Conservation (phyloP, 2,329 filamentous ascomycete genomes). For the Tolypocladium nubicola region DNA sequence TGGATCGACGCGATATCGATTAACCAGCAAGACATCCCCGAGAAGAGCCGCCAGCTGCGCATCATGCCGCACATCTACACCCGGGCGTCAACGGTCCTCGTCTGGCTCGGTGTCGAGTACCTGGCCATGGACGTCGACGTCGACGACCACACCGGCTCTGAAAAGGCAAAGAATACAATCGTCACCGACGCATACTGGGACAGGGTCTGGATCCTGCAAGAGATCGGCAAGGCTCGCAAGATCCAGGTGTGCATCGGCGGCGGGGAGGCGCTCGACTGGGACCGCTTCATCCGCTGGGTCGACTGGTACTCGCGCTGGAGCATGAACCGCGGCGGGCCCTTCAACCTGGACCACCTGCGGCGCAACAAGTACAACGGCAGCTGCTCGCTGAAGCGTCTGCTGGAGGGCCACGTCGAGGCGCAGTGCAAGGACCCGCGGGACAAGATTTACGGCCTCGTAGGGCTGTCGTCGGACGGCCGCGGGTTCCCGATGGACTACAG, state of each 20-base stretch:
- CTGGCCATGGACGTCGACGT: background rate
- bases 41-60: slow-evolving; percentile 8
- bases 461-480: slow-evolving; percentile 8
- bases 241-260: slow-evolving; percentile 5
- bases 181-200: slow-evolving; percentile 7
- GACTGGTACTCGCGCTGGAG: background rate
- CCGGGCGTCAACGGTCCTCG: slow-evolving; percentile 6
- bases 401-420: slow-evolving; percentile 4
- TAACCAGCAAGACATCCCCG: slow-evolving; percentile 8
- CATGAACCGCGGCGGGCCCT: slow-evolving; percentile 2
- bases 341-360: slow-evolving; percentile 4
- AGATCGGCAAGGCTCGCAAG: slow-evolving; percentile 7
- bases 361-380: slow-evolving; percentile 6
- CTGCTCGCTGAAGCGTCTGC: slow-evolving; percentile 5
- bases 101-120: slow-evolving; percentile 8
- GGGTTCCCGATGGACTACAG: slow-evolving; percentile 12
- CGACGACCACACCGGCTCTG: background rate
- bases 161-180: background rate
- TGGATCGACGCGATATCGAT: slow-evolving; percentile 11
- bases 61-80: slow-evolving; percentile 12
- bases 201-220: slow-evolving; percentile 9
- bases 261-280: slow-evolving; percentile 1
- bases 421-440: slow-evolving; percentile 11
- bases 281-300: slow-evolving; percentile 4
- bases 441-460: slow-evolving; percentile 14